Conservation (phyloP, 345 rosid genomes). For the Citrus unshiu region DNA sequence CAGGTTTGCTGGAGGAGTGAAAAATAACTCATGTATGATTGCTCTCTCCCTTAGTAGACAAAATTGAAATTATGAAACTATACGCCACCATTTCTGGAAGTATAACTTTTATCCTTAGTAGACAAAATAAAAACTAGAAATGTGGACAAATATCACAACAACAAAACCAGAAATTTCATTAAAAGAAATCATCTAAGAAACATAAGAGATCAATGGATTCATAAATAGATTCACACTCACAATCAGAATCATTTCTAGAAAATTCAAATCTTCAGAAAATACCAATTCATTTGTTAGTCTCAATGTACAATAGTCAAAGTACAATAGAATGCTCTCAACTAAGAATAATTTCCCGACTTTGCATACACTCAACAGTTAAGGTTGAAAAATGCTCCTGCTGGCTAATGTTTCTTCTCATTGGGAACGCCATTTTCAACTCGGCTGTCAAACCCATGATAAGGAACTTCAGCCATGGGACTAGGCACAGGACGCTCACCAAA, state of each 20-base stretch:
- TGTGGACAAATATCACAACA: background rate
- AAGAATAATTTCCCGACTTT: constrained; percentile 16
- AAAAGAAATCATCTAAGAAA: background rate
- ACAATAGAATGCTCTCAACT: constrained; percentile 22
- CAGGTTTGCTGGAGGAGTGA: background rate
- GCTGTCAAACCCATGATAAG: constrained; percentile 64
- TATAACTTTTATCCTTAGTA: background rate
- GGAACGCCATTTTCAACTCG: constrained; percentile 54
- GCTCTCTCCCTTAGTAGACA: background rate
- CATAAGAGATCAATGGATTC: background rate
- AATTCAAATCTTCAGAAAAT: constrained; percentile 19
- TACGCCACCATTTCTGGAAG: background rate
- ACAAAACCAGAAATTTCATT: background rate
- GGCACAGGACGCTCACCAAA: constrained; percentile 73
- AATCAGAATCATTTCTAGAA: constrained; percentile 13
- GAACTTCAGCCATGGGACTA: constrained; percentile 72
- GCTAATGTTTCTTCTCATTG: constrained; percentile 60
- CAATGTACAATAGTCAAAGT: constrained; percentile 17
- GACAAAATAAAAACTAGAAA: background rate
- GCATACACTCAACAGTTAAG: background rate
- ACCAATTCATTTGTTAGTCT: constrained; percentile 23
- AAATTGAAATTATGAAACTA: background rate
- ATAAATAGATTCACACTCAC: constrained; percentile 17
- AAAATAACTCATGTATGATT: background rate
- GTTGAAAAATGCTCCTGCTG: constrained; percentile 11